Base-by-base conservation (phyloP, 2,329 filamentous ascomycete species). In the Endothia cerciana region DNA sequence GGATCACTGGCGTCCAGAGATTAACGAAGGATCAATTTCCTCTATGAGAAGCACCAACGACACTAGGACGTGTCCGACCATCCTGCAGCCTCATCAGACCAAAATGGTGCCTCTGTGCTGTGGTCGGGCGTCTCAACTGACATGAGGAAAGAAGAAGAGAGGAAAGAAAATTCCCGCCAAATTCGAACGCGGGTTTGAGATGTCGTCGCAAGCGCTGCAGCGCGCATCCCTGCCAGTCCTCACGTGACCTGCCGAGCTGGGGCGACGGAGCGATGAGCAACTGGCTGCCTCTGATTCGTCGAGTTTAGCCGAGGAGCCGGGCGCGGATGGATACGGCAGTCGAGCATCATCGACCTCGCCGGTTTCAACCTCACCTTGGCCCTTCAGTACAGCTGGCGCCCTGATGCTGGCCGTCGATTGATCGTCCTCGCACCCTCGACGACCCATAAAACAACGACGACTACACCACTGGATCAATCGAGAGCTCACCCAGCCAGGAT, bases 11-110 rank as follows among this genome's bases (percentile, higher is more conserved):
- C 72, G 78, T 81, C 77, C 81, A 72, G 83, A 81, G 83, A 85
- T 85, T 85, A 85, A 85, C 82, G 82, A 84, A 78, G 81, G 82
- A 84, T 82, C 81, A 69, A 73, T 75, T 73, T 82, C 72, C 77
- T 84, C 82, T 84, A 73, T 77, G 77, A 81, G 74, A 75, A 72
- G 72, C 64, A 72, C 68, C 71, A 71, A 70, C 73, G 73, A 74
- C 74, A 74, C 72, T 66, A 69, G 65, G 73, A 67, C 62, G 64
- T 65, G 67, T 65, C 62, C 63, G 28, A 69, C 73, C 70, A 70
- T 59, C 66, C 64, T 70, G 74, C 75, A 75, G 73, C 74, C 70
- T 70, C 68, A 70, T 74, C 69, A 66, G 71, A 66, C 65, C 57
- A 55, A 66, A 68, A 69, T 43, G 63, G 55, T 41, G 63, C 63